Conservation (phyloP, 2,329 filamentous ascomycete genomes). For the Trichoderma sp. region DNA sequence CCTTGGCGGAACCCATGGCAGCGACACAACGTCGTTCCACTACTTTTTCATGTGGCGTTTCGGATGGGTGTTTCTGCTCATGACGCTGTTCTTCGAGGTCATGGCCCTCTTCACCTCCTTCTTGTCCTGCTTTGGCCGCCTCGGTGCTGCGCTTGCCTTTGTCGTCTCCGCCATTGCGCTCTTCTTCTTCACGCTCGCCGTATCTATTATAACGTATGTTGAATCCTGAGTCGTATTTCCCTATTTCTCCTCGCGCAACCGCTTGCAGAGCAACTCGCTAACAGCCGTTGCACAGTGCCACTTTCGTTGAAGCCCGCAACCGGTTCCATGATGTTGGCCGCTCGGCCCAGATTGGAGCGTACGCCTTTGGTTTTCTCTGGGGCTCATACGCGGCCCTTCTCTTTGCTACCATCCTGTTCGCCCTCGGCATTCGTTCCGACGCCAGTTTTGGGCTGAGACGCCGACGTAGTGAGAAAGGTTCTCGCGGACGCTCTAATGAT, state of each 20-base stretch:
- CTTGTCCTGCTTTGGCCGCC: constrained; percentile 66
- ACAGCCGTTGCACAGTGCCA: constrained; percentile 37
- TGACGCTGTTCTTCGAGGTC: constrained; percentile 75
- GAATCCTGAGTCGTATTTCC: neutral
- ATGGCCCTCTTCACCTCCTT: constrained; percentile 65
- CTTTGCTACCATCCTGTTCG: constrained; percentile 66
- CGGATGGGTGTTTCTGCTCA: constrained; percentile 86
- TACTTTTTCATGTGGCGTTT: constrained; percentile 89
- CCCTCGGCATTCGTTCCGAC: constrained; percentile 54
- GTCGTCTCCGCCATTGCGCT: constrained; percentile 57
- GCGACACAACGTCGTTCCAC: constrained; percentile 51
- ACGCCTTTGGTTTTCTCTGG: constrained; percentile 77
- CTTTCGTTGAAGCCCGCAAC: constrained; percentile 67
- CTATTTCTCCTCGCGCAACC: neutral
- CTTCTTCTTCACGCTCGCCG: constrained; percentile 66
- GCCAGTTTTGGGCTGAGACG: constrained; percentile 34
- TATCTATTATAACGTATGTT: constrained; percentile 73
- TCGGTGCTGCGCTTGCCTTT: constrained; percentile 65
- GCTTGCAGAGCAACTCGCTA: neutral
- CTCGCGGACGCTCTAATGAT: constrained; percentile 39
- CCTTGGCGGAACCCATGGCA: constrained; percentile 51
- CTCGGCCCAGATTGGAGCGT: constrained; percentile 59
- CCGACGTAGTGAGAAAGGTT: constrained; percentile 26
- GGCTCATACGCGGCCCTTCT: constrained; percentile 64
- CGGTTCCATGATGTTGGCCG: constrained; percentile 57